phyloP scores from a whole-genome alignment of 1,284 basidiomycete species.

The Ustilago hordei region DNA sequence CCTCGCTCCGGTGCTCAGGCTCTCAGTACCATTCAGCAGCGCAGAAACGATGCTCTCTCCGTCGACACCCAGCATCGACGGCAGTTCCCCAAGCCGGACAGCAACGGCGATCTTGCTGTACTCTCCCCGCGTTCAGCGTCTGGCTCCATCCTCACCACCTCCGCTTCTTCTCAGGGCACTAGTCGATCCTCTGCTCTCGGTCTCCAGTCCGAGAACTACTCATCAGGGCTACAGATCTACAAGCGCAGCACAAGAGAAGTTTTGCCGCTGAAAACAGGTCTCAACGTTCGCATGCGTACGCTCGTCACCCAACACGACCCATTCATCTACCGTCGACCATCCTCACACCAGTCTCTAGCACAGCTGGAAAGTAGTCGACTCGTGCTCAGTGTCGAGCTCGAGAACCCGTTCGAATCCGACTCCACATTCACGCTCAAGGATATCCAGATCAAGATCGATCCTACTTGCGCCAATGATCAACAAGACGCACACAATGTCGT shows the following conservation, averaged over 20 bases:
- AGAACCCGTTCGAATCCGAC: constrained; percentile 38
- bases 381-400: constrained; percentile 55
- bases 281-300: constrained; percentile 56
- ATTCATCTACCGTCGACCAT: constrained; percentile 8
- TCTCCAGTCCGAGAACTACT: neutral
- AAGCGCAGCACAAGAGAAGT: constrained; percentile 43
- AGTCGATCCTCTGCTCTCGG: neutral
- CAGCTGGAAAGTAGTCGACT: constrained; percentile 28
- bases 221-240: constrained; percentile 30
- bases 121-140: constrained; percentile 4
- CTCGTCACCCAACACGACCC: constrained; percentile 34
- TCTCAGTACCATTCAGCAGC: constrained; percentile 27
- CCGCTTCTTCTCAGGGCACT: constrained; percentile 4
- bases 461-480: neutral
- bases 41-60: constrained; percentile 19
- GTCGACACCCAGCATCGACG: neutral
- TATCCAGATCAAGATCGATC: constrained; percentile 34
- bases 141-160: neutral
- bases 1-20: constrained; percentile 38
- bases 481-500: constrained; percentile 7
- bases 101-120: constrained; percentile 41
- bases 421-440: constrained; percentile 29
- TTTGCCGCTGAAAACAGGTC: constrained; percentile 38
- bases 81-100: constrained; percentile 15
- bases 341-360: neutral